Evolutionary conservation across 768 basidiomycete species (phyloP).

Genomic region (Lenzites betulinus): DNA sequence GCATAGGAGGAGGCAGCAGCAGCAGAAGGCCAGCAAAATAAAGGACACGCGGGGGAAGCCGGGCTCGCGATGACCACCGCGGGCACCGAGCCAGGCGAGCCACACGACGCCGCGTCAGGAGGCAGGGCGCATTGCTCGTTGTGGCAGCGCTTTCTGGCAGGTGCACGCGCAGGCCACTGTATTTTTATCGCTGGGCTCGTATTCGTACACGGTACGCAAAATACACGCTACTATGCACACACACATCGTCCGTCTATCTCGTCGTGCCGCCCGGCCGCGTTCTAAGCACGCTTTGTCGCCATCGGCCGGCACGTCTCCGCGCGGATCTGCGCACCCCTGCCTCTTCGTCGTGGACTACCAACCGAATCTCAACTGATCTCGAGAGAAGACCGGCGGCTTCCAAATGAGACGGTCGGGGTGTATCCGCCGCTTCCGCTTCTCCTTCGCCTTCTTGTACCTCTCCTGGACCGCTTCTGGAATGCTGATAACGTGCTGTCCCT

Average conservation of each 20-base stretch:
- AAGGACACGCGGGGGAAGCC: constrained; percentile 8
- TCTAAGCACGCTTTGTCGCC: constrained; percentile 17
- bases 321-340: constrained; percentile 3
- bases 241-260: constrained; percentile 5
- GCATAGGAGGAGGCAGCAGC: not conserved
- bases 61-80: not conserved
- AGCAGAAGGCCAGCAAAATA: not conserved
- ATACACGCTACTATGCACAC: constrained; percentile 12
- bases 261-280: constrained; percentile 9
- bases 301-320: constrained; percentile 6
- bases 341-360: constrained; percentile 32
- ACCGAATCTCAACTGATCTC: constrained; percentile 83
- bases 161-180: constrained; percentile 16
- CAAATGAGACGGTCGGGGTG: constrained; percentile 80
- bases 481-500: constrained; percentile 91
- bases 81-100: not conserved
- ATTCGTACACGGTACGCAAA: constrained; percentile 22
- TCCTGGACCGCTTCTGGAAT: constrained; percentile 90
- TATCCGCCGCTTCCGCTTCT: constrained; percentile 78
- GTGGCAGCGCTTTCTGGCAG: constrained; percentile 16
- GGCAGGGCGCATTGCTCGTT: constrained; percentile 17
- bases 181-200: constrained; percentile 22
- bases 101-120: constrained; percentile 7
- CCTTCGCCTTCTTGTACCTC: constrained; percentile 81
- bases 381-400: constrained; percentile 94